phyloP scores from a whole-genome alignment of 768 basidiomycete species.

The Russula sp. region DNA sequence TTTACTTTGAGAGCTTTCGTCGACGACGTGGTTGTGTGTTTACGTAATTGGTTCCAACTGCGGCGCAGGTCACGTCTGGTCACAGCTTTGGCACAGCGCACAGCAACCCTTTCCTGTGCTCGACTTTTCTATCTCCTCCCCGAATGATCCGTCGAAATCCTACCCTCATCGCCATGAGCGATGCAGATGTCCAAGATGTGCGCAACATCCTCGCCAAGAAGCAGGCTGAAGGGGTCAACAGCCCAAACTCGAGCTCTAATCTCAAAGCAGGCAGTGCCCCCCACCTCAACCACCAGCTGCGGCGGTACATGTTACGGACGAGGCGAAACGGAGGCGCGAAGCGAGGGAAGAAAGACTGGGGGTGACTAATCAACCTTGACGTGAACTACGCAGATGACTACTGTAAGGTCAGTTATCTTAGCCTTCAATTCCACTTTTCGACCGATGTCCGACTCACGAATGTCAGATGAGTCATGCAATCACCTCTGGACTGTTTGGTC shows the following conservation, averaged over 20 bases:
- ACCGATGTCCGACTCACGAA: not conserved
- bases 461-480: not conserved
- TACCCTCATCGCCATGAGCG: slow-evolving; percentile 72
- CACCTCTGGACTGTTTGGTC: not conserved
- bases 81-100: not conserved
- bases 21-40: not conserved
- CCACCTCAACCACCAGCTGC: slow-evolving; percentile 11
- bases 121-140: slow-evolving; percentile 4
- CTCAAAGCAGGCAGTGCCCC: slow-evolving; percentile 21
- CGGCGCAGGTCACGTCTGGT: slow-evolving; percentile 23
- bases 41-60: slow-evolving; percentile 11
- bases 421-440: not conserved
- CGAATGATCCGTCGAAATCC: slow-evolving; percentile 75
- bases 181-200: slow-evolving; percentile 75
- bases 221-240: slow-evolving; percentile 31
- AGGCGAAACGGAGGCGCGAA: slow-evolving; percentile 39
- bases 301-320: slow-evolving; percentile 33
- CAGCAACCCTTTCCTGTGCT: too few relatives aligned
- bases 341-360: slow-evolving; percentile 40
- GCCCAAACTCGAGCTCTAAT: slow-evolving; percentile 11
- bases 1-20: too few relatives aligned
- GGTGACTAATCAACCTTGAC: slow-evolving; percentile 1
- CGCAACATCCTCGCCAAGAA: slow-evolving; percentile 52
- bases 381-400: not conserved
- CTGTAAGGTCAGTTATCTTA: not conserved